phyloP scores from a whole-genome alignment of 305 asterid species.

The Solanum hybrid region DNA sequence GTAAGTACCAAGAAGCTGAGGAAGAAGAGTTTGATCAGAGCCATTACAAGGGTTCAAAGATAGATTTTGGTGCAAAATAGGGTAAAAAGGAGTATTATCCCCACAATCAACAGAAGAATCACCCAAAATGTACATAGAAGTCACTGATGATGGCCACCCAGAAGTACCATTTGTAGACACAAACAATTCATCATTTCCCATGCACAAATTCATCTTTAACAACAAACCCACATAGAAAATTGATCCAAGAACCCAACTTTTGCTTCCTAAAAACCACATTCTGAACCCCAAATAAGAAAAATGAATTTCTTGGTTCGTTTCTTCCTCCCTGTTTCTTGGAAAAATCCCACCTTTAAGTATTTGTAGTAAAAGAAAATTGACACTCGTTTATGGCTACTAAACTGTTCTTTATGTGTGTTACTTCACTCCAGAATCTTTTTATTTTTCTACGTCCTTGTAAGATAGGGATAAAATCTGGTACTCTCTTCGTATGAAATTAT shows the following conservation, averaged over 20 bases:
- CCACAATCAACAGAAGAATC: constrained; percentile 73
- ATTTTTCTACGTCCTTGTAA: too few relatives aligned
- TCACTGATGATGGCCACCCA: constrained; percentile 16
- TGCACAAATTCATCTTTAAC: background rate
- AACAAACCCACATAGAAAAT: background rate
- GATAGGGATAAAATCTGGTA: too few relatives aligned
- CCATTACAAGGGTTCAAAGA: constrained; percentile 55
- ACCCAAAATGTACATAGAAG: constrained; percentile 48
- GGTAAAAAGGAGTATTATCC: constrained; percentile 44
- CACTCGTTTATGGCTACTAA: background rate
- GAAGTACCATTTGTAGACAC: constrained; percentile 10
- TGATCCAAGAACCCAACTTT: constrained; percentile 1
- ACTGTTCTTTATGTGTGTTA: background rate
- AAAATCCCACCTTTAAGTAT: background rate
- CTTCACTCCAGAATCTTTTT: background rate
- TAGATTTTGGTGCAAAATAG: constrained; percentile 22
- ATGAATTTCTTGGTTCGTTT: background rate
- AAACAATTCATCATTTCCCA: constrained; percentile 4
- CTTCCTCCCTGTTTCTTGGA: background rate
- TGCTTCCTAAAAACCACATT: background rate
- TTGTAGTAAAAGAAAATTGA: background rate
- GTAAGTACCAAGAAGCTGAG: constrained; percentile 48
- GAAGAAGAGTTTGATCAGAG: constrained; percentile 51
- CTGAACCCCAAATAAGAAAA: background rate
- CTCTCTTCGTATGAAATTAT: background rate